These are phyloP conservation scores for Furcasterigmium sp. DNA, from an alignment of 2,329 filamentous ascomycete species.

Conservation along the genomic window DNA sequence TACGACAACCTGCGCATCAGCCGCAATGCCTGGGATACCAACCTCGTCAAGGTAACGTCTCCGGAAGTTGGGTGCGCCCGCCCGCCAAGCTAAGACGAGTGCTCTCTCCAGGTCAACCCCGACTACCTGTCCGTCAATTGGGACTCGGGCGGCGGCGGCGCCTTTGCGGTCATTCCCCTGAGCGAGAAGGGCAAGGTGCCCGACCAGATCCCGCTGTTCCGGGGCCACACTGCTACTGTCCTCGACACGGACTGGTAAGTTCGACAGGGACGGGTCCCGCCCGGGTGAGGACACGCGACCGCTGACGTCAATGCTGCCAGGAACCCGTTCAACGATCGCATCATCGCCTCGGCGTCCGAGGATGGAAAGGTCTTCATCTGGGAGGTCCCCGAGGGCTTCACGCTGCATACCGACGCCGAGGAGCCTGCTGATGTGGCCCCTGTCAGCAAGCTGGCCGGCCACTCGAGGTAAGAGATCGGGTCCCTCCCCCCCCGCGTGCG, in stretches of 20 bases:
- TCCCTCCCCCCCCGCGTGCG: neutral
- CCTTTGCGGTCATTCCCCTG: constrained; percentile 92
- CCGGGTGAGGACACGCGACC: constrained; percentile 7
- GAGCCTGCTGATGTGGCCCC: constrained; percentile 79
- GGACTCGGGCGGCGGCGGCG: constrained; percentile 92
- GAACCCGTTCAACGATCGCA: constrained; percentile 92
- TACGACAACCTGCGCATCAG: constrained; percentile 98
- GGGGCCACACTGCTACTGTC: constrained; percentile 91
- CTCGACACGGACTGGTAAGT: constrained; percentile 93
- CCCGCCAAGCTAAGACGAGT: constrained; percentile 8
- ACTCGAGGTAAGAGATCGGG: constrained; percentile 62
- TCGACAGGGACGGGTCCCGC: constrained; percentile 1
- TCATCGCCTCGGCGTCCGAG: constrained; percentile 91
- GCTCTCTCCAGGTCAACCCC: constrained; percentile 69
- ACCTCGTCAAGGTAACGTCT: constrained; percentile 80
- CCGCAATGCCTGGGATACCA: constrained; percentile 98
- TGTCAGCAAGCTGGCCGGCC: constrained; percentile 75
- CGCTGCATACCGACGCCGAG: constrained; percentile 77
- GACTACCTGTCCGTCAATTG: constrained; percentile 97
- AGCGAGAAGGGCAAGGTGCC: constrained; percentile 86
- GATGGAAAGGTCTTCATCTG: constrained; percentile 97
- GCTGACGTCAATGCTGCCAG: constrained; percentile 39
- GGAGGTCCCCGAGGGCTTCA: constrained; percentile 87
- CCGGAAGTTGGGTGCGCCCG: neutral
- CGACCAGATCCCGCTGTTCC: constrained; percentile 89